Evolutionary conservation across 805 yeast genomes (phyloP).

Genomic region (Nakazawaea ambrosiae): DNA sequence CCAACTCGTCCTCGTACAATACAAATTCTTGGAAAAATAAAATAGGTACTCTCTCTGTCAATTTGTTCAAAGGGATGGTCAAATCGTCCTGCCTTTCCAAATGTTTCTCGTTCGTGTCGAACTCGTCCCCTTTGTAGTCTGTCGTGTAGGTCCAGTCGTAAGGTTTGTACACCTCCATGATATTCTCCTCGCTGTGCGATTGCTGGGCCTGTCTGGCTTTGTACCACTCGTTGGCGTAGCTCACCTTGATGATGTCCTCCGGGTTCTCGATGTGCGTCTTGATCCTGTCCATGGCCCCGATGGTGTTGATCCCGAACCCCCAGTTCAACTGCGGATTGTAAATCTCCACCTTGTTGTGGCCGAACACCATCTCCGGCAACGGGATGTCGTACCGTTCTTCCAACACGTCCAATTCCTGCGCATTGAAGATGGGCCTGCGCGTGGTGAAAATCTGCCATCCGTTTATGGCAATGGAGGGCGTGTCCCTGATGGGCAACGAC

Average conservation of each 20-base stretch:
- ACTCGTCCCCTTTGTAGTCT: constrained; percentile 57
- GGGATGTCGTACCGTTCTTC: constrained; percentile 66
- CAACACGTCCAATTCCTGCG: constrained; percentile 65
- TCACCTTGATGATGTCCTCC: constrained; percentile 50
- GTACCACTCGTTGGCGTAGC: constrained; percentile 85
- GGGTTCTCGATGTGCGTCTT: constrained; percentile 32
- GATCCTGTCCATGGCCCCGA: constrained; percentile 65
- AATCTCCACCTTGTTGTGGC: constrained; percentile 62
- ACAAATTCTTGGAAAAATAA: constrained; percentile 84
- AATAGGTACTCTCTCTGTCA: constrained; percentile 76
- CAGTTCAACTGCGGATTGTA: constrained; percentile 32
- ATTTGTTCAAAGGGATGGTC: constrained; percentile 61
- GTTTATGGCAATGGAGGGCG: constrained; percentile 61
- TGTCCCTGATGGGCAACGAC: constrained; percentile 51
- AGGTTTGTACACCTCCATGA: constrained; percentile 63
- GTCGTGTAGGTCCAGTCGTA: constrained; percentile 97
- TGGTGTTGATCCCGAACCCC: constrained; percentile 60
- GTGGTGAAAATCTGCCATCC: constrained; percentile 73
- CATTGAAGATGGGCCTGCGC: constrained; percentile 70
- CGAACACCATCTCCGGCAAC: constrained; percentile 96
- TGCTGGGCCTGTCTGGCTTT: constrained; percentile 29
- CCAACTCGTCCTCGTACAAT: constrained; percentile 89
- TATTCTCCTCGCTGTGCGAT: constrained; percentile 21
- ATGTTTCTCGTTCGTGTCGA: constrained; percentile 13
- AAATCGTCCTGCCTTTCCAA: constrained; percentile 22